Evolutionary conservation across 208 protist genomes (phyloP), one percentile per base, ranked within the genome.

Genomic region (Leptomonas pyrrhocoris): DNA sequence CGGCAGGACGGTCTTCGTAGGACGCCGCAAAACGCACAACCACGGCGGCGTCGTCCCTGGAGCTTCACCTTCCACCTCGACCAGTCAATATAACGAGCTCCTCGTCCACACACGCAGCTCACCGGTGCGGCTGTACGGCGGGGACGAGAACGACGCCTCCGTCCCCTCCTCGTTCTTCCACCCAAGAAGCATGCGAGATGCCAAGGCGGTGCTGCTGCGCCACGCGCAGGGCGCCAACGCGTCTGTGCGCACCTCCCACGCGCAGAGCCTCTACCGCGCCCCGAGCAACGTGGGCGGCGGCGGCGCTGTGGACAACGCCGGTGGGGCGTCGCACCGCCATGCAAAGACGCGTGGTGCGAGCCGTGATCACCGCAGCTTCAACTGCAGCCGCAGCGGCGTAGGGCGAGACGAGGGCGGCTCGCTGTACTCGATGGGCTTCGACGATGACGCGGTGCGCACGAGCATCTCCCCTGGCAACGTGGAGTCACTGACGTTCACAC

Each of bases 171-270:
- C 50, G 9, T 58, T 59, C 5, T 45, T 48, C 43, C 74, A 46
- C 28, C 27, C 38, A 27, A 49, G 58, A 28, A 56, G 67, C 34
- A n/a, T 80, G 48, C 58, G 68, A 8, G 74, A 80, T 46, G 74
- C 74, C 40, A 73, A 74, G 62, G 68, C 63, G 21, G 74, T 36
- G 28, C 68, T 80, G 45, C 67, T 72, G 25, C 64, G 66, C 4
- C 54, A 59, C 25, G 56, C 68, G 16, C 74, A 73, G 34, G 66
- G 60, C 25, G 40, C 23, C 19, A 67, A 25, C 31, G 64, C 40
- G 13, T 65, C 64, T 15, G 31, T 60, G 49, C 72, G 72, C 42
- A 43, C 28, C 11, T 77, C 72, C 8, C 72, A 51, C 8, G 25
- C 18, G 11, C 64, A 72, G 23, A 77, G 72, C 51, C 68, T 77